Evolutionary conservation across 805 yeast species (phyloP).

Genomic region (Candida xyloterini): DNA sequence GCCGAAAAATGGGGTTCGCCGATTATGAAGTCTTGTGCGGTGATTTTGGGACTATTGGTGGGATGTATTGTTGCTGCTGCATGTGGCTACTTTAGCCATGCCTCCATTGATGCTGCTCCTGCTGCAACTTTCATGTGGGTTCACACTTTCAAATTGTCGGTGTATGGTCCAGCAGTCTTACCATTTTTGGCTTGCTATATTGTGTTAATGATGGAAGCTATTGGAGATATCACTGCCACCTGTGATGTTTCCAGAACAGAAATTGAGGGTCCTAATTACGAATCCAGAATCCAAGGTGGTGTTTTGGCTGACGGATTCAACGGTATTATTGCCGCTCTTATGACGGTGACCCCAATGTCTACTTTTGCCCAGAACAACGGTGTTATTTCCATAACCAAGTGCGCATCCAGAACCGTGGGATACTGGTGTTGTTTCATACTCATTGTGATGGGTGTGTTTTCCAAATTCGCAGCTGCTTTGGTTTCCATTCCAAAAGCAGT

Average conservation of each 20-base stretch:
- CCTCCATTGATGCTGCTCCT: slow-evolving; percentile 65
- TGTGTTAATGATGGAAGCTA: slow-evolving; percentile 86
- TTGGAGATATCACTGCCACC: slow-evolving; percentile 93
- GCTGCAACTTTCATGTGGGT: slow-evolving; percentile 86
- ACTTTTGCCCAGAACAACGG: slow-evolving; percentile 96
- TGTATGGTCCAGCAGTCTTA: slow-evolving; percentile 82
- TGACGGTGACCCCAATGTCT: slow-evolving; percentile 86
- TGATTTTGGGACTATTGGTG: slow-evolving; percentile 74
- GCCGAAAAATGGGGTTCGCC: slow-evolving; percentile 92
- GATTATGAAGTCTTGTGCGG: slow-evolving; percentile 92
- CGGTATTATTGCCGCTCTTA: slow-evolving; percentile 71
- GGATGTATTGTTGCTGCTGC: slow-evolving; percentile 95
- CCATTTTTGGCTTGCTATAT: slow-evolving; percentile 84
- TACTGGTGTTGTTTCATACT: slow-evolving; percentile 58
- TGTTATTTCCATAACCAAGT: slow-evolving; percentile 86
- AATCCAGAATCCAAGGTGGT: slow-evolving; percentile 90
- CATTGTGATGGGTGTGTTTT: slow-evolving; percentile 80
- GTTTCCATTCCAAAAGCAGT: slow-evolving; percentile 77
- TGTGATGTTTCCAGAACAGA: slow-evolving; percentile 85
- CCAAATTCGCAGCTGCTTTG: slow-evolving; percentile 87
- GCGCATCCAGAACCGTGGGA: slow-evolving; percentile 79
- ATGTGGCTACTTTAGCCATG: slow-evolving; percentile 68
- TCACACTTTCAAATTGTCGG: slow-evolving; percentile 69
- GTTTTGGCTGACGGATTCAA: slow-evolving; percentile 84
- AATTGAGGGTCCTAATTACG: slow-evolving; percentile 78